A percentile compares a stretch with the other conserved stretches of the same genome.
Evolutionary conservation across 306 rosid species (phyloP).

Genomic region (Phaseolus lunatus): DNA sequence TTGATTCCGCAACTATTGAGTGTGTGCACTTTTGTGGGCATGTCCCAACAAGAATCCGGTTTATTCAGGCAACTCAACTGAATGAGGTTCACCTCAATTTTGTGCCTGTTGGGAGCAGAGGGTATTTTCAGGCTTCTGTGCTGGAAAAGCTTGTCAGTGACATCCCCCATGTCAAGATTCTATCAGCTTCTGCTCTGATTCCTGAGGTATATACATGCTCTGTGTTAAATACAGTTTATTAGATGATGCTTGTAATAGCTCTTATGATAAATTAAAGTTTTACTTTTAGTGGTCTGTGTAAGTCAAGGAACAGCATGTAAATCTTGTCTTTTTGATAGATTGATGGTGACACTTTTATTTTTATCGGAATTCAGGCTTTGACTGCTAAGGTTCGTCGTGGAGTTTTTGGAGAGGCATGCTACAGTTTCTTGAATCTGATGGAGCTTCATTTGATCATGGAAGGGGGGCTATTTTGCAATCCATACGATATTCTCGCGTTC

Average conservation of each 20-base stretch:
- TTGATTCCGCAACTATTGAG: conserved; percentile 44
- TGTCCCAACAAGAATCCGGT: neutral
- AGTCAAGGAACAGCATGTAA: too few species aligned
- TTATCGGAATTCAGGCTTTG: conserved; percentile 46
- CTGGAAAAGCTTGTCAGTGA: conserved; percentile 13
- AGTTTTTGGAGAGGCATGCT: neutral
- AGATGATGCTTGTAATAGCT: neutral
- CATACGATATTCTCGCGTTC: conserved; percentile 47
- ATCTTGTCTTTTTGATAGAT: neutral
- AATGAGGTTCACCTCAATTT: conserved; percentile 40
- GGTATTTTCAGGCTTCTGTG: neutral
- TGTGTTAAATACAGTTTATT: neutral
- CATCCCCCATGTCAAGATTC: conserved; percentile 18
- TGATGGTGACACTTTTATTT: neutral
- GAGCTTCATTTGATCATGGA: conserved; percentile 59
- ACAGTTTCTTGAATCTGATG: conserved; percentile 27
- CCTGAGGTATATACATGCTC: conserved; percentile 49
- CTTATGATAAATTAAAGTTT: neutral
- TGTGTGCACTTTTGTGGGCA: conserved; percentile 33
- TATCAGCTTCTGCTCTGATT: conserved; percentile 43
- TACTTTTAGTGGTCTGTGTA: neutral
- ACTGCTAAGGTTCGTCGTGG: conserved; percentile 36
- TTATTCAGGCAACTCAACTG: neutral
- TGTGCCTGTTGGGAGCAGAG: neutral
- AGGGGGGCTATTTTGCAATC: conserved; percentile 46